Conservation (phyloP, 2,329 filamentous ascomycete genomes). For the Scedosporium boydii region DNA sequence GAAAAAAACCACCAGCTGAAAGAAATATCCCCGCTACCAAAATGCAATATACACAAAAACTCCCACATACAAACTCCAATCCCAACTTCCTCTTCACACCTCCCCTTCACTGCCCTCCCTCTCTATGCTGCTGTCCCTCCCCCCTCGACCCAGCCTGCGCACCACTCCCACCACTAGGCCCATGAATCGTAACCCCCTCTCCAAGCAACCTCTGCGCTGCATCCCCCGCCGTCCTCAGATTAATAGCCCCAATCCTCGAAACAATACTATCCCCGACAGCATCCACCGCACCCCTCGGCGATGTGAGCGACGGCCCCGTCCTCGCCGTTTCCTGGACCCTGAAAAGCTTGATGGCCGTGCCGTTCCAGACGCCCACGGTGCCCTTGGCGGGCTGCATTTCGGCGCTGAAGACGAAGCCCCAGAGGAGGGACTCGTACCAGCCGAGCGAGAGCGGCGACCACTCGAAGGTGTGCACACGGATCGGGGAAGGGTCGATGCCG, state of each 20-base stretch:
- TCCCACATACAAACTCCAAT: background rate
- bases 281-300: constrained; percentile 83
- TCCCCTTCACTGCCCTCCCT: background rate
- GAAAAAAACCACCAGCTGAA: background rate
- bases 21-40: background rate
- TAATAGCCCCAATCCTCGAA: constrained; percentile 73
- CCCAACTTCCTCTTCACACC: too few relatives aligned
- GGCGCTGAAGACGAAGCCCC: constrained; percentile 83
- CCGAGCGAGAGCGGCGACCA: constrained; percentile 85
- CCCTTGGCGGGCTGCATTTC: constrained; percentile 84
- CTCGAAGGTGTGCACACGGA: constrained; percentile 81
- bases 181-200: background rate
- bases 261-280: constrained; percentile 87
- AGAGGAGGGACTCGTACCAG: constrained; percentile 92
- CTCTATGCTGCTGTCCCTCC: background rate
- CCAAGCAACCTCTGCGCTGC: background rate
- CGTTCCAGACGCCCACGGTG: constrained; percentile 89
- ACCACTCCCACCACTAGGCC: background rate
- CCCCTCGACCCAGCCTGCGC: background rate
- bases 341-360: constrained; percentile 80
- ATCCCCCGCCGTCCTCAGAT: constrained; percentile 42
- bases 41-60: background rate
- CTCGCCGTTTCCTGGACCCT: constrained; percentile 77
- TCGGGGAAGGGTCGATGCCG: constrained; percentile 63
- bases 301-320: constrained; percentile 70